These are phyloP conservation scores for Purpureocillium lavendulum DNA, from an alignment of 2,329 filamentous ascomycete genomes.

Conservation along the genomic window DNA sequence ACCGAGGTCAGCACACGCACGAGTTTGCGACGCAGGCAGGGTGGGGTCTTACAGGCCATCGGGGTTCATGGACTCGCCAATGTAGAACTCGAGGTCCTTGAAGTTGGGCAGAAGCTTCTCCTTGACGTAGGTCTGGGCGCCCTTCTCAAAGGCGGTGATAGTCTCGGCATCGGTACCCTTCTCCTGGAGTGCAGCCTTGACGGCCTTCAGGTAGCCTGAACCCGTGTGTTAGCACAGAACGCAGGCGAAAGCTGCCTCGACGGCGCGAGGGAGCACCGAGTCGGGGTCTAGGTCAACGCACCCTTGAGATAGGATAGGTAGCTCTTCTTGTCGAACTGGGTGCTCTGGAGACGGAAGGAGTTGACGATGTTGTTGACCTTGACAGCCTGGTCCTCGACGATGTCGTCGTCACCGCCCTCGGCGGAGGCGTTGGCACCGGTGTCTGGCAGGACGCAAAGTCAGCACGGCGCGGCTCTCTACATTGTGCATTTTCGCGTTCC, in stretches of 20 bases:
- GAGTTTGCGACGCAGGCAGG: neutral
- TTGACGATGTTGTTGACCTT: slow-evolving; percentile 89
- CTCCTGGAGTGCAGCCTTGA: slow-evolving; percentile 63
- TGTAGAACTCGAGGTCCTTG: slow-evolving; percentile 94
- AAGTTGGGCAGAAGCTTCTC: slow-evolving; percentile 74
- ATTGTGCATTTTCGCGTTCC: too few species aligned
- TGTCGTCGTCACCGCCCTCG: slow-evolving; percentile 77
- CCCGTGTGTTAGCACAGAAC: too few species aligned
- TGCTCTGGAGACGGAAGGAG: slow-evolving; percentile 81
- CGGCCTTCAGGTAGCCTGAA: slow-evolving; percentile 81
- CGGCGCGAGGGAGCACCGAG: too few species aligned
- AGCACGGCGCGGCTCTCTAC: neutral
- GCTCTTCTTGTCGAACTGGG: slow-evolving; percentile 76
- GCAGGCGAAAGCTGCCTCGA: too few species aligned
- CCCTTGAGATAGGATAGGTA: slow-evolving; percentile 82
- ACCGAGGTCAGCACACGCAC: neutral
- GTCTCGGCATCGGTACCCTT: slow-evolving; percentile 54
- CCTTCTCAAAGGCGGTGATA: slow-evolving; percentile 72
- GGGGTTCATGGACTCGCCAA: slow-evolving; percentile 84
- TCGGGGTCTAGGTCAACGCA: slow-evolving; percentile 29
- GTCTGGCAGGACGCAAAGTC: slow-evolving; percentile 37
- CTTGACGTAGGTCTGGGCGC: slow-evolving; percentile 69
- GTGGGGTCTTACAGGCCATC: slow-evolving; percentile 70
- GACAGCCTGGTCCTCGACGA: slow-evolving; percentile 57
- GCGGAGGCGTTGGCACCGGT: slow-evolving; percentile 95